Conservation (phyloP, 1,139 yeast species). For the Yamadazyma spencermartinsiae region DNA sequence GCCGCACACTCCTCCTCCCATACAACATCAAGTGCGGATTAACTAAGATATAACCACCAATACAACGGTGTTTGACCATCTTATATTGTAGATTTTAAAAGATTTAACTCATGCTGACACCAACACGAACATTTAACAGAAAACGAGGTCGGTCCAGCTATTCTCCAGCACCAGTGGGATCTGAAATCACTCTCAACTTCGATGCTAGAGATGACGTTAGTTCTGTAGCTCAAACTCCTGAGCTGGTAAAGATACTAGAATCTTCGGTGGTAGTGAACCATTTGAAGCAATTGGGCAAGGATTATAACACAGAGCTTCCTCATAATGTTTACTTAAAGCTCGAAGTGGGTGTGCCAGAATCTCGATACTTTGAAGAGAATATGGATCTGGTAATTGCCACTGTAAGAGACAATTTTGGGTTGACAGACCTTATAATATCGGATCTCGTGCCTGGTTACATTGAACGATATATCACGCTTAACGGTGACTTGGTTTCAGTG, state of each 20-base stretch:
- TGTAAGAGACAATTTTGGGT: constrained; percentile 19
- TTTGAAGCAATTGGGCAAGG: constrained; percentile 8
- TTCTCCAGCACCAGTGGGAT: neutral
- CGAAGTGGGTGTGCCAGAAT: constrained; percentile 29
- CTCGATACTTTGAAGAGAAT: constrained; percentile 22
- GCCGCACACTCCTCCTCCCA: neutral
- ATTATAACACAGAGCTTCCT: constrained; percentile 5
- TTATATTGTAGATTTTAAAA: too few relatives aligned
- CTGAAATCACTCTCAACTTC: neutral
- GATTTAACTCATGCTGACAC: too few relatives aligned
- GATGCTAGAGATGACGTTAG: neutral
- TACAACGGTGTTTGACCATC: too few relatives aligned
- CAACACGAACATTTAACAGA: too few relatives aligned
- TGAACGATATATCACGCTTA: constrained; percentile 29
- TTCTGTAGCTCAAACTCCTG: too few relatives aligned
- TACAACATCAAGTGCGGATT: too few relatives aligned
- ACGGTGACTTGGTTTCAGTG: constrained; percentile 24
- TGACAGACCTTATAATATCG: constrained; percentile 24
- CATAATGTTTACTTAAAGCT: constrained; percentile 18
- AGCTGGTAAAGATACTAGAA: constrained; percentile 5
- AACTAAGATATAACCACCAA: too few relatives aligned
- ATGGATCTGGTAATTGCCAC: constrained; percentile 9
- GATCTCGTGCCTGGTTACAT: constrained; percentile 24
- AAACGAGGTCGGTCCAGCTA: neutral
- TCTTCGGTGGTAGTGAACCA: constrained; percentile 5